Evolutionary conservation across 2,329 filamentous ascomycete species (phyloP).

Genomic region (Trichoderma atrobrunneum): DNA sequence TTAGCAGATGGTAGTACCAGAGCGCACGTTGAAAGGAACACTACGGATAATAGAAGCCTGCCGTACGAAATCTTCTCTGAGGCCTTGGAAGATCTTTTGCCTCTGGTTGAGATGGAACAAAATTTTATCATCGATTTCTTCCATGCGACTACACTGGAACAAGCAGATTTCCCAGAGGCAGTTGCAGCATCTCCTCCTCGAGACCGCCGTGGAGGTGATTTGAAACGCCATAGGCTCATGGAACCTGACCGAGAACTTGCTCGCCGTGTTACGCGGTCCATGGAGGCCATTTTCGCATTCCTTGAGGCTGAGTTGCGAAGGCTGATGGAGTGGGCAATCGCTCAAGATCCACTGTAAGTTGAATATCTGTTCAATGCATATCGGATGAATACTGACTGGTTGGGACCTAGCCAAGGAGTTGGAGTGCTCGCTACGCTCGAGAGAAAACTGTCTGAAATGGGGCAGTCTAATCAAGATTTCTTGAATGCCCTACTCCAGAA

Average conservation of each 20-base stretch:
- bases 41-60: slow-evolving; percentile 62
- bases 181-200: slow-evolving; percentile 65
- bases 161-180: slow-evolving; percentile 77
- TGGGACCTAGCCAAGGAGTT: slow-evolving; percentile 68
- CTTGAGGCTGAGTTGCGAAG: slow-evolving; percentile 74
- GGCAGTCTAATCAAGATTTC: slow-evolving; percentile 92
- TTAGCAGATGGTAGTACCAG: slow-evolving; percentile 58
- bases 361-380: background rate
- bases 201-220: slow-evolving; percentile 67
- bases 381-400: slow-evolving; percentile 20
- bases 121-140: slow-evolving; percentile 98
- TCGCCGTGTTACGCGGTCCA: slow-evolving; percentile 77
- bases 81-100: slow-evolving; percentile 76
- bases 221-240: slow-evolving; percentile 72
- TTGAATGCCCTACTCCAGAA: slow-evolving; percentile 76
- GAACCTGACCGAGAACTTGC: slow-evolving; percentile 86
- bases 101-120: slow-evolving; percentile 86
- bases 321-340: slow-evolving; percentile 79
- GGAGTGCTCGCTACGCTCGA: slow-evolving; percentile 81
- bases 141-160: slow-evolving; percentile 83
- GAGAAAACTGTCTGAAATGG: slow-evolving; percentile 71
- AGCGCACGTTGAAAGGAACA: slow-evolving; percentile 54
- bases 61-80: slow-evolving; percentile 80
- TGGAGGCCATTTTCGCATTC: slow-evolving; percentile 86
- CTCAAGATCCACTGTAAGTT: slow-evolving; percentile 75